phyloP scores from a whole-genome alignment of 2,329 filamentous ascomycete species.

The Diplodia scrobiculata region DNA sequence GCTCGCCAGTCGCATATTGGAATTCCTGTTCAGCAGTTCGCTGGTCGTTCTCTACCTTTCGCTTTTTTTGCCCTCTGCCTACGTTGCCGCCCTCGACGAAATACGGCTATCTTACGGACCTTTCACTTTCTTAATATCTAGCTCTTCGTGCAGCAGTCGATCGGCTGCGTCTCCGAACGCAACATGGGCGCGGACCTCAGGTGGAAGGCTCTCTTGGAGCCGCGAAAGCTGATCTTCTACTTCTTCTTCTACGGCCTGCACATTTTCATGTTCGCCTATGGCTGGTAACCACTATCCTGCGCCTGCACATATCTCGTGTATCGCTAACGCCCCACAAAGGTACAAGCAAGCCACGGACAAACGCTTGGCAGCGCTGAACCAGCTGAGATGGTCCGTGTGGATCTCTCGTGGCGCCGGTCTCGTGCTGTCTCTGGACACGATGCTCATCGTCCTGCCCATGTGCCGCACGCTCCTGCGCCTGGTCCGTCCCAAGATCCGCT shows the following conservation, averaged over 20 bases:
- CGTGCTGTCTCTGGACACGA: slow-evolving; percentile 77
- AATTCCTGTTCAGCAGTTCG: not conserved
- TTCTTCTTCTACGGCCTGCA: slow-evolving; percentile 79
- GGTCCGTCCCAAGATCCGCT: slow-evolving; percentile 82
- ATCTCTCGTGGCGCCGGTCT: slow-evolving; percentile 90
- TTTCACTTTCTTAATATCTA: not conserved
- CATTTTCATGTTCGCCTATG: slow-evolving; percentile 74
- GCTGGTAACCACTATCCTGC: slow-evolving; percentile 66
- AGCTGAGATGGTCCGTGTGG: slow-evolving; percentile 86
- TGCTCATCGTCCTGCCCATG: slow-evolving; percentile 89
- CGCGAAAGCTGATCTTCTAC: slow-evolving; percentile 77
- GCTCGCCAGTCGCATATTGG: not conserved
- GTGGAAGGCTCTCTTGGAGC: slow-evolving; percentile 56
- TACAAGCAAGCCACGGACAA: slow-evolving; percentile 71
- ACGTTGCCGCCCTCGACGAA: not conserved
- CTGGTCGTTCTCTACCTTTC: slow-evolving; percentile 4
- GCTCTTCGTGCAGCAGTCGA: not conserved
- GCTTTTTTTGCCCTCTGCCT: not conserved
- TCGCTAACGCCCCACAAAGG: slow-evolving; percentile 54
- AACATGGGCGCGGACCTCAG: not conserved
- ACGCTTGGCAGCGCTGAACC: slow-evolving; percentile 75
- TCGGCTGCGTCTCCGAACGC: not conserved
- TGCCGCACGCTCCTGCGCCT: slow-evolving; percentile 86
- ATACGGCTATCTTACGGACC: no score
- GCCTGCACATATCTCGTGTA: not conserved